phyloP scores from a whole-genome alignment of 192 early-diverging fungal species.

The Coemansia sp. region DNA sequence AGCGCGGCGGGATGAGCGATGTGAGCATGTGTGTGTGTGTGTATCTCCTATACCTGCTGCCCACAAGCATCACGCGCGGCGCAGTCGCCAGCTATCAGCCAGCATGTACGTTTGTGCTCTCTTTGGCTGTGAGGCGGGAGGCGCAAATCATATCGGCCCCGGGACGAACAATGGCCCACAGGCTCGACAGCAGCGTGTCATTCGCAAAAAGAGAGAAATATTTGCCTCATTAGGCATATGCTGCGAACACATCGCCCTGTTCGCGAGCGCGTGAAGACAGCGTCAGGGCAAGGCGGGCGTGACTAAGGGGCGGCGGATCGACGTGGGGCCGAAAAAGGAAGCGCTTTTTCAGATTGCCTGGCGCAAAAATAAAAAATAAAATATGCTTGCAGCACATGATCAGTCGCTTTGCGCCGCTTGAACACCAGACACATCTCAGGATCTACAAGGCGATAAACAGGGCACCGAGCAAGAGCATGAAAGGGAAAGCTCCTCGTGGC shows the following conservation, averaged over 20 bases:
- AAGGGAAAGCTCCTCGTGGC: neutral
- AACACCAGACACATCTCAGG: constrained; percentile 8
- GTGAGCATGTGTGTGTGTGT: neutral
- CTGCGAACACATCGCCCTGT: neutral
- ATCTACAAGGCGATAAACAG: neutral
- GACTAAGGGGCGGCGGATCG: constrained; percentile 1
- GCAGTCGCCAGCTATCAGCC: neutral
- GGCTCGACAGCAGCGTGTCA: neutral
- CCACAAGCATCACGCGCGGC: neutral
- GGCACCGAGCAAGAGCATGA: neutral
- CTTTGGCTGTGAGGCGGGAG: neutral
- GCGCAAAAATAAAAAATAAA: neutral
- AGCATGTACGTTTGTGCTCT: neutral
- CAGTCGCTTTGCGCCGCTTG: neutral
- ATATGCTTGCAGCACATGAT: constrained; percentile 3
- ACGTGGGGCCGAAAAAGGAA: neutral
- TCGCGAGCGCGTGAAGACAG: neutral
- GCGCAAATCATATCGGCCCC: constrained; percentile 3
- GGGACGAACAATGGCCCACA: neutral
- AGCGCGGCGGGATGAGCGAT: no score
- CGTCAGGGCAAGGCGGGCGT: neutral
- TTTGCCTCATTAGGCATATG: neutral
- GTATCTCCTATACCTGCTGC: neutral
- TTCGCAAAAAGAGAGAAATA: neutral
- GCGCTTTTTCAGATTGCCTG: constrained; percentile 3